Evolutionary conservation across 768 basidiomycete species (phyloP), one percentile per base, ranked within the genome.

Genomic region (Termitomyces sp.): DNA sequence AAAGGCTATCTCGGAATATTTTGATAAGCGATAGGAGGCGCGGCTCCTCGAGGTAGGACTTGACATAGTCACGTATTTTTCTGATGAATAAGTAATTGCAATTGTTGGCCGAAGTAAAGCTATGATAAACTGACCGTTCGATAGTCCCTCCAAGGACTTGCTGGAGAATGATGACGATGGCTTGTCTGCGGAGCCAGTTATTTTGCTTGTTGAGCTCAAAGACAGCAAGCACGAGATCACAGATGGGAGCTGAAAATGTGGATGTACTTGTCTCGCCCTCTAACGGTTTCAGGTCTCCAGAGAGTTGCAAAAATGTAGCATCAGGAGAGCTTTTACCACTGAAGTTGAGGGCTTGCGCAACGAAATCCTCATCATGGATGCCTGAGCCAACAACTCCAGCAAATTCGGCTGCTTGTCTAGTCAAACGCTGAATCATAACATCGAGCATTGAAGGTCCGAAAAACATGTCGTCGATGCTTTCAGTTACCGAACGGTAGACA

Each of bases 381-480:
- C 83, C 87, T 2, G 85, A 84, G 9, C 89, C 91, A 12, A 83
- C 86, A 53, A 94, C 84, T 1, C 92, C 94, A 3, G 86, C 87
- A 58, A 94, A 85, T 65, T 94, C 91, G 10, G 91, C 91, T 0
- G 91, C 94, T 70, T 98, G 94, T 31, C 86, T 82, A 0, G 89
- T 92, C 17, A 98, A 82, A 2, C 94, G 85, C 63, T 92, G 88
- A 43, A 96, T 91, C 80, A 96, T 90, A 45, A 95, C 88, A 67
- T 98, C 94, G 44, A 98, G 73, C 92, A 97, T 94, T 0, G 93
- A 94, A 2, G 91, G 95, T 3, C 92, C 94, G 62, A 96, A 93
- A 71, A 96, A 87, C 82, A 97, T 92, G 70, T 98, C 97, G 69
- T 99, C 97, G 64, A 98, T 87, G 68, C 94, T 94, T 60, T 92